Base-by-base conservation (phyloP, 805 yeast species). In the Yarrowia phangngaensis region DNA sequence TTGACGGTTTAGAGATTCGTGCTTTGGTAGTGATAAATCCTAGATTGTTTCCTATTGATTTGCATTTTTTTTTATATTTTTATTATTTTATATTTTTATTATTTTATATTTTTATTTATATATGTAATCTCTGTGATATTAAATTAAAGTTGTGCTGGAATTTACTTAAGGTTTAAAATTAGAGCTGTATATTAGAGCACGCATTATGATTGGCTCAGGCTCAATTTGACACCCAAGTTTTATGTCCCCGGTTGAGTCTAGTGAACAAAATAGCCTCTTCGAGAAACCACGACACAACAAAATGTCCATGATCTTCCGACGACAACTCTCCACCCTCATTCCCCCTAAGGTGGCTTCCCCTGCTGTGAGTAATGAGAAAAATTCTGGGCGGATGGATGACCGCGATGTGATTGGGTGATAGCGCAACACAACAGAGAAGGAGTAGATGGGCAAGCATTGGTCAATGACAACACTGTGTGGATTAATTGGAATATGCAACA, bases 311-410 rank as follows among this genome's bases (percentile, higher is more conserved):
- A 75, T 88, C 70, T 75, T 80, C 64, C 89, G 85, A 82, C 89
- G 98, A 74, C 82, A 82, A 62, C 78, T 90, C 69, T 88, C 97
- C 58, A 84, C 97, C 64, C 77, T 90, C 74, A 89, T 90, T 66
- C 98, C 98, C 61, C 98, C 98, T 69, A 90, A 90, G 90, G 82
- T 90, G 65, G 97, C 96, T 51, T 88, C 97, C 55, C 92, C 95
- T 36, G 78, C 82, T 71, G 90, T 83, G 77, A 62, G 89, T 75
- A 38, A 24, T 15, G 11, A 19, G 15, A 19, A 28, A 19, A 27
- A 20, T n/a, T 24, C 12, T 12, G 27, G 12, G 9, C 9, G 11
- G 27, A 24, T 24, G 27, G 27, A 9, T 24, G 20, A 11, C 14
- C 17, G 47, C 34, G n/a, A n/a, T 20, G 14, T 14, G 34, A 14